Base-by-base conservation (phyloP, 2,329 filamentous ascomycete species). In the Ophiostoma ips region DNA sequence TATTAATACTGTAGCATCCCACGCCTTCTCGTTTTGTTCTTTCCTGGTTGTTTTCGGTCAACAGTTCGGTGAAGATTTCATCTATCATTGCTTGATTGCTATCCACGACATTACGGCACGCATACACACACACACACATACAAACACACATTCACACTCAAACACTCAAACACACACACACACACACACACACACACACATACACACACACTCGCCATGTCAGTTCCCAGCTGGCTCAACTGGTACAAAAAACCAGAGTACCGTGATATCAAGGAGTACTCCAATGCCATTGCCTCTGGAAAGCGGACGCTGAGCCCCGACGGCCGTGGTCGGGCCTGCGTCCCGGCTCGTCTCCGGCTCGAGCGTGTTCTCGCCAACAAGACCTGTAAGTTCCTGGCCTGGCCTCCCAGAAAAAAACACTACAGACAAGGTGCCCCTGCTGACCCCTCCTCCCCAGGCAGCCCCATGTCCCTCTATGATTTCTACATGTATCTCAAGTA, bases 241-340 rank as follows among this genome's bases (percentile, higher is more conserved):
- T 72, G 69, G 70, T 72, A 72, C 59, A 71, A 70, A 61, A 71
- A 70, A 57, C 70, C 69, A 2, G 68, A 71, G 51, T 72, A 71
- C 56, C 62, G 68, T 21, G 68, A 72, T 53, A 67, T 72, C 57
- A 67, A 64, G 40, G 64, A 71, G 53, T 72, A 70, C 55, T 65
- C 69, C 21, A 62, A 58, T 33, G 61, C 58, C 31, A 55, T 69
- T 51, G 58, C 60, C 53, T 55, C 59, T 8, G 67, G 68, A 5
- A 55, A 45, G 36, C 65, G 69, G 18, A 47, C 61, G 2, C 50
- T 66, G 48, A 68, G 64, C 31, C 64, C 66, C 2, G 62, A 66
- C 49, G 58, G 62, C 13, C 63, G 63, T 11, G 58, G 58, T 35
- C 66, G 63, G 52, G 59, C 56, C 18, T 57, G 64, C 43, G 61